phyloP scores from a whole-genome alignment of 495 filamentous ascomycete species.

The Neurospora sp. region DNA sequence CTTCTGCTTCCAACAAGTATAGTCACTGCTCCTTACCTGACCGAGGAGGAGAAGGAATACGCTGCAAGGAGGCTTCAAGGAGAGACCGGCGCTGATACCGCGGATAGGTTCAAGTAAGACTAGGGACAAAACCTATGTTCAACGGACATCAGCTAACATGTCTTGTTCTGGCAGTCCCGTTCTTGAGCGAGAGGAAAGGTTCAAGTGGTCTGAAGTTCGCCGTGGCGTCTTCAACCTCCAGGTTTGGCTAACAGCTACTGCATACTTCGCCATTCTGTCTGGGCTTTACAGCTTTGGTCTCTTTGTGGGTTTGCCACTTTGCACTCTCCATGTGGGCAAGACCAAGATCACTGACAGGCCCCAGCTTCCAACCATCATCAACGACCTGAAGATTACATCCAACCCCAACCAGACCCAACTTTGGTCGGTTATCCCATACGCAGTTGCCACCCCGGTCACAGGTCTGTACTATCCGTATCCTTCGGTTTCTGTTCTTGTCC shows the following conservation, averaged over 20 bases:
- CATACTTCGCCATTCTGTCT: constrained; percentile 36
- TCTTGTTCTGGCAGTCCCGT: constrained; percentile 21
- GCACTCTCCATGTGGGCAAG: constrained; percentile 9
- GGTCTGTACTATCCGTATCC: constrained; percentile 29
- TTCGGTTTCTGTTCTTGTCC: constrained; percentile 12
- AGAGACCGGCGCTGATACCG: constrained; percentile 12
- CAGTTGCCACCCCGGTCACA: constrained; percentile 47
- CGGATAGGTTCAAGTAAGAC: constrained; percentile 24
- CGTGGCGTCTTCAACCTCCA: constrained; percentile 51
- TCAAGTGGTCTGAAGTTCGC: constrained; percentile 56
- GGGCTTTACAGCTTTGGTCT: constrained; percentile 43
- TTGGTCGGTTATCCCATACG: constrained; percentile 59
- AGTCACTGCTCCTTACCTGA: constrained; percentile 43
- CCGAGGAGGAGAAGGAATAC: constrained; percentile 30
- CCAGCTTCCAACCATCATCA: constrained; percentile 61
- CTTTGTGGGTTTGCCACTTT: constrained; percentile 28
- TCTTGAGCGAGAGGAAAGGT: constrained; percentile 33
- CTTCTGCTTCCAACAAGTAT: constrained; percentile 51
- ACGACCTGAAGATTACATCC: constrained; percentile 47
- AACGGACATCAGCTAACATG: not conserved
- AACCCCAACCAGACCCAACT: constrained; percentile 53
- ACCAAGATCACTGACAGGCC: constrained; percentile 33
- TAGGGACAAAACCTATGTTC: not conserved
- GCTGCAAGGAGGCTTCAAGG: constrained; percentile 31
- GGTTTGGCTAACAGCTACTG: constrained; percentile 39